phyloP scores from a whole-genome alignment of 2,329 filamentous ascomycete species.

The Teratosphaeriaceae sp. region DNA sequence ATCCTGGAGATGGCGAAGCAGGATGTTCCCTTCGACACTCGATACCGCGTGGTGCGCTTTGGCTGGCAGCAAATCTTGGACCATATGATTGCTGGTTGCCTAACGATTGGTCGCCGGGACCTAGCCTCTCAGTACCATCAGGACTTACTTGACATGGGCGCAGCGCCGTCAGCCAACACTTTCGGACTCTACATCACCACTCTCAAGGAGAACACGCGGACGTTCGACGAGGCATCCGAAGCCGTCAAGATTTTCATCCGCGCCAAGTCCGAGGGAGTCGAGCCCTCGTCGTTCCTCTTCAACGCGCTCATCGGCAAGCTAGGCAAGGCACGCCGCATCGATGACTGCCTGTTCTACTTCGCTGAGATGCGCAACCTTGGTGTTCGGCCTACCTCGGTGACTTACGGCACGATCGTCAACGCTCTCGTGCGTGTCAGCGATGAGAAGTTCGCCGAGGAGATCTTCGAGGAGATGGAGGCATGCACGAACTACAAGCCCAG shows the following conservation, averaged over 20 bases:
- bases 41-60: conserved; percentile 83
- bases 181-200: conserved; percentile 99
- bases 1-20: conserved; percentile 82
- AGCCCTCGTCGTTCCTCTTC: conserved; percentile 95
- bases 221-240: conserved; percentile 94
- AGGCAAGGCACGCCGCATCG: conserved; percentile 93
- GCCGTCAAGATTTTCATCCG: conserved; percentile 96
- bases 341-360: conserved; percentile 97
- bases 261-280: conserved; percentile 86
- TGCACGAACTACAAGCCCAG: conserved; percentile 99
- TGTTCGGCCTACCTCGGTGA: conserved; percentile 93
- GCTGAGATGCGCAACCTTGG: conserved; percentile 90
- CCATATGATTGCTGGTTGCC: conserved; percentile 88
- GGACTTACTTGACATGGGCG: conserved; percentile 83
- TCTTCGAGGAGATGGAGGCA: conserved; percentile 98
- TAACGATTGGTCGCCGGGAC: conserved; percentile 73
- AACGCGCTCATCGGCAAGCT: conserved; percentile 98
- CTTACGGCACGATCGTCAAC: conserved; percentile 97
- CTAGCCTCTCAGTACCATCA: conserved; percentile 83
- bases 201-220: conserved; percentile 93
- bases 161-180: conserved; percentile 90
- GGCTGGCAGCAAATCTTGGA: conserved; percentile 96
- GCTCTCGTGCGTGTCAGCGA: conserved; percentile 95
- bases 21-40: conserved; percentile 76
- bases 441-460: conserved; percentile 93